Percentiles rank a stretch among this genome's conserved stretches.
Evolutionary conservation across 192 early-diverging fungal genomes (phyloP).

Genomic region (Gonapodya sp.): DNA sequence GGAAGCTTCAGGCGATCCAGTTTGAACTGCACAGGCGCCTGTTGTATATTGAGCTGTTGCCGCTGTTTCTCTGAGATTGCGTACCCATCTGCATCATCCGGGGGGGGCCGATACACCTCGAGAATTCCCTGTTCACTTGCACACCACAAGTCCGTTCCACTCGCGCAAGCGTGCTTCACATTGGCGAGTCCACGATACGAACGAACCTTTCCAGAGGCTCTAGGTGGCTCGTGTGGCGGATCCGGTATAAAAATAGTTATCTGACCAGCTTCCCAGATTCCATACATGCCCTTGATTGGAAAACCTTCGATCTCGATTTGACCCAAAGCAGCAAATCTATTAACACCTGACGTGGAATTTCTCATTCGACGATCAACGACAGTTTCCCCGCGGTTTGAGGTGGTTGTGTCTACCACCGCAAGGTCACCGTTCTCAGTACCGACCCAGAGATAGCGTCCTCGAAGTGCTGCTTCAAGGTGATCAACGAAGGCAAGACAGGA

Average conservation of each 20-base stretch:
- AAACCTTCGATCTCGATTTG: background rate
- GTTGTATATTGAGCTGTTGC: background rate
- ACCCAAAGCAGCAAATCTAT: background rate
- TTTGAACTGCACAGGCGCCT: background rate
- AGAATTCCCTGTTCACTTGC: background rate
- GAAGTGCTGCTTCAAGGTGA: background rate
- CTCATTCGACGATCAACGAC: background rate
- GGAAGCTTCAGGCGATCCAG: background rate
- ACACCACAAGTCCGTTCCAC: background rate
- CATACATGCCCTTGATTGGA: background rate
- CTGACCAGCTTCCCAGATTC: background rate
- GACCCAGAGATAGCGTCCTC: background rate
- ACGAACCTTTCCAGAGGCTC: background rate
- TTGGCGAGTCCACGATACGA: background rate
- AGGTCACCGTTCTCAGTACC: background rate
- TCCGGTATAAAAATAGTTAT: background rate
- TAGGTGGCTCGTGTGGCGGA: background rate
- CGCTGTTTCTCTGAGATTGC: background rate
- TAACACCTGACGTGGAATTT: background rate
- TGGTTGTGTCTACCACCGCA: background rate
- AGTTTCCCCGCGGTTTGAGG: background rate
- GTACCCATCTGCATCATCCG: background rate
- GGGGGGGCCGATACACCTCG: background rate
- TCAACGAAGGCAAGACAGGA: background rate
- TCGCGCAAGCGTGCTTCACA: background rate